These are phyloP conservation scores for Exobasidium cylindrosporum DNA, from an alignment of 1,284 basidiomycete genomes.

Conservation along the genomic window DNA sequence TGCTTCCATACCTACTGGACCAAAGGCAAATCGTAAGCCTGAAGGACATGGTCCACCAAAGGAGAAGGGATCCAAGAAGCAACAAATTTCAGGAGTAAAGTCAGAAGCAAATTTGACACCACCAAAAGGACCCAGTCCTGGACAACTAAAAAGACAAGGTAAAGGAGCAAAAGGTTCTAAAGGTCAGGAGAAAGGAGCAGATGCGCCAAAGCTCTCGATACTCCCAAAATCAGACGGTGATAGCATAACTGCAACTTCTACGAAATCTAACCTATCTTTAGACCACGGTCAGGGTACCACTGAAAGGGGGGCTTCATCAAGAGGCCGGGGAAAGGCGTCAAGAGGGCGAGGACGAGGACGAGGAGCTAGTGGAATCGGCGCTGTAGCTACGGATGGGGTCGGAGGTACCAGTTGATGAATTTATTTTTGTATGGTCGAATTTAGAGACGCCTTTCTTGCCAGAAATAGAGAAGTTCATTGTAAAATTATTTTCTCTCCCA, in stretches of 20 bases:
- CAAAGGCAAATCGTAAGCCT: neutral
- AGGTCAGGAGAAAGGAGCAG: constrained; percentile 3
- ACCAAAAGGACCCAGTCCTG: constrained; percentile 12
- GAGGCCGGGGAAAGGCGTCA: neutral
- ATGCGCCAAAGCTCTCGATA: neutral
- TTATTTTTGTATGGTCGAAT: no score
- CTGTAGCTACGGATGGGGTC: no score
- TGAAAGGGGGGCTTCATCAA: neutral
- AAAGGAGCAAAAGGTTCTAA: constrained; percentile 16
- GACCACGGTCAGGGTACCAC: neutral
- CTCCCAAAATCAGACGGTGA: no score
- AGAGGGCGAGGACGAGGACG: constrained; percentile 9
- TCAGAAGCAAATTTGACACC: constrained; percentile 5
- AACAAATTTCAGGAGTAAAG: constrained; percentile 9
- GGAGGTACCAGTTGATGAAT: no score
- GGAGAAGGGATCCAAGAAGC: constrained; percentile 6
- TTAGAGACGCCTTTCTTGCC: no score
- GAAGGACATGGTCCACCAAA: constrained; percentile 9
- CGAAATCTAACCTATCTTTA: no score
- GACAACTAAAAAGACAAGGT: constrained; percentile 17
- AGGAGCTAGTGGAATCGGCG: no score
- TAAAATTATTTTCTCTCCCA: no score
- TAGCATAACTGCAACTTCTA: no score
- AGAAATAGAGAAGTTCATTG: no score
- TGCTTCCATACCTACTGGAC: neutral